Percentiles rank a stretch among this genome's conserved stretches.
phyloP scores from a whole-genome alignment of 2,329 filamentous ascomycete species.

The Exophiala sideris region DNA sequence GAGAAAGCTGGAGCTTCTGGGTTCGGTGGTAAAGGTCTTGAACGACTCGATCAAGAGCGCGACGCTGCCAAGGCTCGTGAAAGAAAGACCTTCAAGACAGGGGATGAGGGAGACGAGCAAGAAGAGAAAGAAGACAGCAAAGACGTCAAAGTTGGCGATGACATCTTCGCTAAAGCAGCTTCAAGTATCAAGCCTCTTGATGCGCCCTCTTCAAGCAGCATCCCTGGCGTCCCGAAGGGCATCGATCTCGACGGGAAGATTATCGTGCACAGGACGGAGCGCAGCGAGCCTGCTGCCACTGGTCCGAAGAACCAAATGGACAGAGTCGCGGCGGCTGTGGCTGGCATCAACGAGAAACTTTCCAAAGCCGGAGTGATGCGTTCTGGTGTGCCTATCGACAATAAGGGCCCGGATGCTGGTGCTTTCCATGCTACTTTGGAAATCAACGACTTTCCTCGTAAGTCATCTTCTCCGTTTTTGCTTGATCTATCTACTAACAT shows the following conservation, averaged over 20 bases:
- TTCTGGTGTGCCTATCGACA: constrained; percentile 91
- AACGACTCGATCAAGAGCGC: constrained; percentile 85
- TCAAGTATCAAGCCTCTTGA: constrained; percentile 62
- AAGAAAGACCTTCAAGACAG: constrained; percentile 84
- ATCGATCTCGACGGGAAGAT: constrained; percentile 66
- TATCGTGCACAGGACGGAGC: constrained; percentile 68
- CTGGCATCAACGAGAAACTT: constrained; percentile 84
- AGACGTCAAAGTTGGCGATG: constrained; percentile 61
- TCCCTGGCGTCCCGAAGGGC: constrained; percentile 50
- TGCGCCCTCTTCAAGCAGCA: constrained; percentile 39
- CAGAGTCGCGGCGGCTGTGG: constrained; percentile 85
- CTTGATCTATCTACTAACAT: background rate
- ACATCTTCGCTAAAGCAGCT: constrained; percentile 58
- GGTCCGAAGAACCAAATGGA: constrained; percentile 66
- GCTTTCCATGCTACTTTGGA: constrained; percentile 95
- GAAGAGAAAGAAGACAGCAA: constrained; percentile 63
- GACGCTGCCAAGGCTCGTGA: constrained; percentile 82
- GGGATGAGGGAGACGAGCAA: constrained; percentile 75
- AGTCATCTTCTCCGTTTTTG: constrained; percentile 31
- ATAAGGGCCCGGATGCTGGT: constrained; percentile 95
- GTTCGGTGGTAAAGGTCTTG: constrained; percentile 92
- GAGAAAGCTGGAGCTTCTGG: constrained; percentile 79
- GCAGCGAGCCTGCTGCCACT: constrained; percentile 38
- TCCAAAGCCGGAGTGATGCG: constrained; percentile 86
- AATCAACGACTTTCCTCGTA: constrained; percentile 96